Percentiles rank a stretch among this genome's conserved stretches.
Evolutionary conservation across 192 early-diverging fungal genomes (phyloP).

Genomic region (Coemansia interrupta): DNA sequence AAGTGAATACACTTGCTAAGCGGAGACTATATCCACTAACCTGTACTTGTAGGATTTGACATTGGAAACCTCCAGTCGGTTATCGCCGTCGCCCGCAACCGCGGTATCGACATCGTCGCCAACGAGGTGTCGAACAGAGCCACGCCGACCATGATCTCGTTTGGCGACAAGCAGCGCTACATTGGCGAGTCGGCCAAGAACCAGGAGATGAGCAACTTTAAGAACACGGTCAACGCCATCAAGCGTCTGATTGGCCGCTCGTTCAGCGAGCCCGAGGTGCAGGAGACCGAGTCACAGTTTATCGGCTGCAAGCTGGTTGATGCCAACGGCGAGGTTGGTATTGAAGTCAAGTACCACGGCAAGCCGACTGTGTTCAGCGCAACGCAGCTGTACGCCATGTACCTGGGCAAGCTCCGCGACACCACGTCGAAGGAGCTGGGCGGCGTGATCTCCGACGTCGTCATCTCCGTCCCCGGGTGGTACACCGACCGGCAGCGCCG

Average conservation of each 20-base stretch:
- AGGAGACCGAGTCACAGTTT: slow-evolving; percentile 74
- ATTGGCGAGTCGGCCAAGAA: slow-evolving; percentile 94
- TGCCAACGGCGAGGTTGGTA: slow-evolving; percentile 81
- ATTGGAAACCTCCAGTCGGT: slow-evolving; percentile 95
- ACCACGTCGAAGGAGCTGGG: slow-evolving; percentile 80
- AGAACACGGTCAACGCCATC: slow-evolving; percentile 85
- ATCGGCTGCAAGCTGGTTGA: slow-evolving; percentile 79
- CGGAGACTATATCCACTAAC: background rate
- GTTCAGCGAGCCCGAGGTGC: slow-evolving; percentile 80
- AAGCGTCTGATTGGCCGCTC: slow-evolving; percentile 90
- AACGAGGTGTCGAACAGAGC: slow-evolving; percentile 97
- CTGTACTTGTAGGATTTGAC: slow-evolving; percentile 76
- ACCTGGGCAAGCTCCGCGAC: slow-evolving; percentile 87
- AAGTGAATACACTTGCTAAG: background rate
- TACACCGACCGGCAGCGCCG: slow-evolving; percentile 92
- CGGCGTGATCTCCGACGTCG: slow-evolving; percentile 83
- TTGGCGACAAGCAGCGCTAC: slow-evolving; percentile 91
- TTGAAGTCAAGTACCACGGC: slow-evolving; percentile 77
- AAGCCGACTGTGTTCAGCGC: slow-evolving; percentile 76
- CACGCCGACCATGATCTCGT: slow-evolving; percentile 92
- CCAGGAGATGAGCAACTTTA: slow-evolving; percentile 94
- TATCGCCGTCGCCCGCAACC: slow-evolving; percentile 95
- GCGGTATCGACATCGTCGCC: slow-evolving; percentile 94
- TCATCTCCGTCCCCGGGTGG: slow-evolving; percentile 92
- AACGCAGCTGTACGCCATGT: slow-evolving; percentile 92